Base-by-base conservation (phyloP, 805 yeast species). In the Metschnikowia borealis region DNA sequence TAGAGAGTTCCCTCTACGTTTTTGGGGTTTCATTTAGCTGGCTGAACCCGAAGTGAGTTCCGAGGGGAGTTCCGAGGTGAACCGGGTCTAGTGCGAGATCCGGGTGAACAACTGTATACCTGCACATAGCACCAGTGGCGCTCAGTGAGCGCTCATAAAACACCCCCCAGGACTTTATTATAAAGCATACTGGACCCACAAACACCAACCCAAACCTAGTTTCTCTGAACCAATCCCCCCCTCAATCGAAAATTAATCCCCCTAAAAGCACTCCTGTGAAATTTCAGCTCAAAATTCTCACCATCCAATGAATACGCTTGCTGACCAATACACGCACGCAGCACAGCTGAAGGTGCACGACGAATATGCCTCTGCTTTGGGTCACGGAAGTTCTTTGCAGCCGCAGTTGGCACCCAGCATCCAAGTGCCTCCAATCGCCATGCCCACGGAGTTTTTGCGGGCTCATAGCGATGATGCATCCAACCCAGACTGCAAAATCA, bases 391-490 rank as follows among this genome's bases (percentile, higher is more conserved):
- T 23, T 56, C 51, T 10, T 54, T 53, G 14, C 61, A 60, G 38
- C 60, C 73, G 51, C 66, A 67, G 38, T 63, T 80, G 57, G 79
- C 83, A 3, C 95, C 96, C 29, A 65, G 80, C 17, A 75, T 89
- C 53, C 69, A 83, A 48, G 69, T 89, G 63, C 96, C 97, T 31
- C 94, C 94, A 50, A 85, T 88, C 53, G 81, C 91, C 46, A 83
- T 85, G 60, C 98, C 99, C 32, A 82, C 96, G 6, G 96, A 87
- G 48, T 92, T 92, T 66, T 75, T 94, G 58, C 80, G 98, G 68
- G 97, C 97, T n/a, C 97, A 94, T 70, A 94, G 99, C 6, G 99
- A 94, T 70, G 97, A 94, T 69, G 84, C 89, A 17, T 66, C 83
- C 53, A 92, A 91, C 67, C 96, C 96, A 26, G 97, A 90, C 65